These are phyloP conservation scores for Myriosclerotinia scirpicola DNA, from an alignment of 2,329 filamentous ascomycete genomes.

Conservation along the genomic window DNA sequence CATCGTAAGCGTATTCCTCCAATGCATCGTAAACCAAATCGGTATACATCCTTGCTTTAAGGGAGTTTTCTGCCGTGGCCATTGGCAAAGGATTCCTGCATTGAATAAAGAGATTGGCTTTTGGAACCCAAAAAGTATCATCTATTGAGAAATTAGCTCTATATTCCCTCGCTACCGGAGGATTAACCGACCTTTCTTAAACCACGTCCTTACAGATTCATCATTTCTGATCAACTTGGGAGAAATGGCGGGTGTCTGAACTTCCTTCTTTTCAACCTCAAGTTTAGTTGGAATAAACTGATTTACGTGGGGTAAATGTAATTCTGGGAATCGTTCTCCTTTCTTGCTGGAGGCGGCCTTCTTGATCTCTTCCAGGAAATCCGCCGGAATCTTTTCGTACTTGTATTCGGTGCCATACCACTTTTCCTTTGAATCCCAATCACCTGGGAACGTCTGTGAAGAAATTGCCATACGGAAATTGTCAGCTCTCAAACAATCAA, in stretches of 20 bases:
- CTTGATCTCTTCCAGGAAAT: slow-evolving; percentile 71
- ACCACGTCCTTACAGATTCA: slow-evolving; percentile 79
- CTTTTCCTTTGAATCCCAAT: slow-evolving; percentile 85
- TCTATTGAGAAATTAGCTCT: slow-evolving; percentile 48
- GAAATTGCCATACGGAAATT: slow-evolving; percentile 86
- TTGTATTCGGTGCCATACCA: slow-evolving; percentile 98
- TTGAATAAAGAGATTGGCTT: slow-evolving; percentile 81
- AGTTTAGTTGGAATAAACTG: slow-evolving; percentile 93
- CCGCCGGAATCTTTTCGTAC: slow-evolving; percentile 72
- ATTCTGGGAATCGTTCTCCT: slow-evolving; percentile 61
- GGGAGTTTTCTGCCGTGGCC: slow-evolving; percentile 72
- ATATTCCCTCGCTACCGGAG: neutral
- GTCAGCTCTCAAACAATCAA: slow-evolving; percentile 76
- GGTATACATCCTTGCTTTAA: slow-evolving; percentile 78
- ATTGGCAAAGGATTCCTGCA: slow-evolving; percentile 77
- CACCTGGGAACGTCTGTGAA: slow-evolving; percentile 78
- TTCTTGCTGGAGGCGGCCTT: slow-evolving; percentile 59
- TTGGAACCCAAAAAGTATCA: slow-evolving; percentile 97
- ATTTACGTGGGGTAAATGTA: slow-evolving; percentile 90
- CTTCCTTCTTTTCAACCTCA: slow-evolving; percentile 91
- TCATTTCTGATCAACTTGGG: slow-evolving; percentile 88
- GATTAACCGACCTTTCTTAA: slow-evolving; percentile 65
- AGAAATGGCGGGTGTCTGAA: slow-evolving; percentile 69
- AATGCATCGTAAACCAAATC: slow-evolving; percentile 86
- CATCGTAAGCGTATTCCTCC: slow-evolving; percentile 93